phyloP scores from a whole-genome alignment of 2,329 filamentous ascomycete genomes.

The Penicillium aurantiogriseum region DNA sequence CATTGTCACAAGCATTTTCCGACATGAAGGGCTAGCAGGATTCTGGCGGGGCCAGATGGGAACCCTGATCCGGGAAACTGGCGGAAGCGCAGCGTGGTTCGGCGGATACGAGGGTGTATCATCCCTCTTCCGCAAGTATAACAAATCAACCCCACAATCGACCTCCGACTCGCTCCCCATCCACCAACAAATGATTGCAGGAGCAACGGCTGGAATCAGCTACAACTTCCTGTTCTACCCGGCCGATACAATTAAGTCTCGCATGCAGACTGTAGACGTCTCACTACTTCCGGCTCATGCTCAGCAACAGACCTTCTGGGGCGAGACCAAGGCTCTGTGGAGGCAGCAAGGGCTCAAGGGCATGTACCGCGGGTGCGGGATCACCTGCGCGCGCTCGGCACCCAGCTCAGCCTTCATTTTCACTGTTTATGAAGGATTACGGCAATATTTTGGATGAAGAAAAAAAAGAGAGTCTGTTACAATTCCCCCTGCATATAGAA shows the following conservation, averaged over 20 bases:
- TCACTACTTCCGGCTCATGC: slow-evolving; percentile 41
- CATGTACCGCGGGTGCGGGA: slow-evolving; percentile 90
- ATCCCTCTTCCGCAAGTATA: slow-evolving; percentile 62
- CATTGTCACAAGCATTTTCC: slow-evolving; percentile 76
- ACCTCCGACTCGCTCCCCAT: slow-evolving; percentile 63
- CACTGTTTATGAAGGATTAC: slow-evolving; percentile 86
- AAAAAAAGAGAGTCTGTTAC: neutral
- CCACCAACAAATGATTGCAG: slow-evolving; percentile 83
- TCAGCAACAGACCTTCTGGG: slow-evolving; percentile 65
- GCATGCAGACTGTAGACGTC: slow-evolving; percentile 87
- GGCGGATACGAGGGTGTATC: slow-evolving; percentile 81
- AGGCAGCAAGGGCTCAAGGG: slow-evolving; percentile 75
- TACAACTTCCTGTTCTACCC: slow-evolving; percentile 99
- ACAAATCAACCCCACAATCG: slow-evolving; percentile 10
- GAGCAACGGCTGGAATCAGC: slow-evolving; percentile 82
- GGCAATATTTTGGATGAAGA: slow-evolving; percentile 57
- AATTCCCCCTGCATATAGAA: slow-evolving; percentile 12
- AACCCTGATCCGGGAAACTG: slow-evolving; percentile 89
- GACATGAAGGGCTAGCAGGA: slow-evolving; percentile 74
- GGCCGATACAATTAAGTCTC: slow-evolving; percentile 93
- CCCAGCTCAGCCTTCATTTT: slow-evolving; percentile 99
- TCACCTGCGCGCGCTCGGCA: slow-evolving; percentile 82
- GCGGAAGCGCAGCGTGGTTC: slow-evolving; percentile 93
- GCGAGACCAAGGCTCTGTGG: slow-evolving; percentile 74
- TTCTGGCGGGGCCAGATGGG: slow-evolving; percentile 97